A percentile compares a stretch with the other conserved stretches of the same genome.
These are phyloP conservation scores for Rhynchospora tenuis DNA, from an alignment of 176 grass and related monocot species.

Conservation along the genomic window DNA sequence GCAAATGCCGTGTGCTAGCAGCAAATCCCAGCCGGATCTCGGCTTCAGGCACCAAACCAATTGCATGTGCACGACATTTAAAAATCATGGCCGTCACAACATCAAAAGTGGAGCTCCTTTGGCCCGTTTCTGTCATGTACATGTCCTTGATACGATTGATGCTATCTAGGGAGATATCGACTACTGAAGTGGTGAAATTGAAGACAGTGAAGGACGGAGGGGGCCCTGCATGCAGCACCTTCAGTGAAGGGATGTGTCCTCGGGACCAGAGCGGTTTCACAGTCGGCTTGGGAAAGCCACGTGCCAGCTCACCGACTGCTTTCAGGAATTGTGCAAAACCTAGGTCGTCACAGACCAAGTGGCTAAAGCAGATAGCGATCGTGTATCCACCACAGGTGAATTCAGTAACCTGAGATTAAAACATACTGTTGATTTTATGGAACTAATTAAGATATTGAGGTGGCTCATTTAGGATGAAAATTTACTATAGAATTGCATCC, in stretches of 20 bases:
- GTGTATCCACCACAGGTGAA: slow-evolving; percentile 62
- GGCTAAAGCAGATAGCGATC: slow-evolving; percentile 51
- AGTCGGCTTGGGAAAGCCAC: slow-evolving; percentile 33
- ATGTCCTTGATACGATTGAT: slow-evolving; percentile 44
- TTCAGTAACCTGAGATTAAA: slow-evolving; percentile 46
- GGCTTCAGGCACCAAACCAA: slow-evolving; percentile 18
- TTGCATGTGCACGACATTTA: too few species aligned
- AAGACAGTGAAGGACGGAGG: slow-evolving; percentile 35
- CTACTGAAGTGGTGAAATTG: slow-evolving; percentile 39
- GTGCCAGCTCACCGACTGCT: slow-evolving; percentile 55
- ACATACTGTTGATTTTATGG: too few species aligned
- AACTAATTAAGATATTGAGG: too few species aligned
- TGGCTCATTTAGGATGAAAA: too few species aligned
- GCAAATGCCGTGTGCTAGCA: slow-evolving; percentile 55
- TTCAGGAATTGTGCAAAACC: slow-evolving; percentile 58
- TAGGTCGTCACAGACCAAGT: slow-evolving; percentile 53
- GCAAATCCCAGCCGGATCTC: slow-evolving; percentile 45
- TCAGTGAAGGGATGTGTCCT: slow-evolving; percentile 60
- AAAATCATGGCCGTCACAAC: slow-evolving; percentile 59
- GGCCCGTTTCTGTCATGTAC: slow-evolving; percentile 36
- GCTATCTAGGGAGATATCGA: slow-evolving; percentile 54
- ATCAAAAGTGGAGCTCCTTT: slow-evolving; percentile 67
- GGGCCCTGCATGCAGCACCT: slow-evolving; percentile 22
- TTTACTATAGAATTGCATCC: too few species aligned
- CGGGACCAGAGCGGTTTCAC: slow-evolving; percentile 48